Percentiles rank a stretch among this genome's conserved stretches.
Evolutionary conservation across 257 asterid species (phyloP).

Genomic region (Perilla frutescens): DNA sequence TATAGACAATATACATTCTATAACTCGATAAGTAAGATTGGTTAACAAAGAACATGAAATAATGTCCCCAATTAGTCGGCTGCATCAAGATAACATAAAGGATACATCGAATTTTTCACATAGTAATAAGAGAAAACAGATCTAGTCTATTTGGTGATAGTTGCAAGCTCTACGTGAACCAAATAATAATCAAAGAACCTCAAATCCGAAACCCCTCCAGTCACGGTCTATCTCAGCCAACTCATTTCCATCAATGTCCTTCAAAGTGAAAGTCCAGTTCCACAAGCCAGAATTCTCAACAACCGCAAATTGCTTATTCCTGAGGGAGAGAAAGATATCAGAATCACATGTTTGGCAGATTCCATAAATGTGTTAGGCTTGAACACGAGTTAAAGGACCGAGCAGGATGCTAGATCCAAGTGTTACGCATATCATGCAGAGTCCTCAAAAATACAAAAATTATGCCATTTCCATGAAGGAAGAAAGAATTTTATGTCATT

Average conservation of each 20-base stretch:
- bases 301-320: conserved; percentile 88
- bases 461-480: no score
- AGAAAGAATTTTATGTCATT: no score
- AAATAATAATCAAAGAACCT: conserved; percentile 48
- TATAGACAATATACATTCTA: no score
- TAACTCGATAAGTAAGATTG: no score
- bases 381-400: not conserved
- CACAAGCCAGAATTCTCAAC: conserved; percentile 97
- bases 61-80: no score
- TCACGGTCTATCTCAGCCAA: conserved; percentile 95
- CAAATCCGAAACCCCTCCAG: conserved; percentile 97
- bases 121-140: no score
- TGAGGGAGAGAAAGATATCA: conserved; percentile 34
- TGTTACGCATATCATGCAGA: not conserved
- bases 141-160: conserved; percentile 8
- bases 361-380: not conserved
- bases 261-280: conserved; percentile 96
- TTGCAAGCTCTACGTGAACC: not conserved
- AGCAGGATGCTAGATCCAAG: not conserved
- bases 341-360: conserved; percentile 20
- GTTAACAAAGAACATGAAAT: no score
- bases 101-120: no score
- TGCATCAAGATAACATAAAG: no score
- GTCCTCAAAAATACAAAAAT: not conserved
- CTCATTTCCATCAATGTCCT: conserved; percentile 82